Conservation (phyloP, 1,284 basidiomycete genomes). For the Melampsora americana region DNA sequence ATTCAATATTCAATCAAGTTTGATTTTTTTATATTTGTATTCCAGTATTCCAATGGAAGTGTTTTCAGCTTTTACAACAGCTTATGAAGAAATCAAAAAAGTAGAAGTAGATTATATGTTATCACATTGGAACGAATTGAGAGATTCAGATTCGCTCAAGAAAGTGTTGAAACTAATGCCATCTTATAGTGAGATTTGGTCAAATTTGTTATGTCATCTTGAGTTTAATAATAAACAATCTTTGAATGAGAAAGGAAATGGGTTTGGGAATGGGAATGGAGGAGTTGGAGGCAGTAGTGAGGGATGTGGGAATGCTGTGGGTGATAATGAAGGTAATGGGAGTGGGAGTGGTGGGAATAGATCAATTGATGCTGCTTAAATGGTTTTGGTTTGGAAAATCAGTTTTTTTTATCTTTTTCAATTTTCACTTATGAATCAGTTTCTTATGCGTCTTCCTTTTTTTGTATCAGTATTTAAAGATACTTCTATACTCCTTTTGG, state of each 20-base stretch:
- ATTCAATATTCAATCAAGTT: neutral
- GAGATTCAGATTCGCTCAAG: conserved; percentile 25
- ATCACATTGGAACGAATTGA: conserved; percentile 46
- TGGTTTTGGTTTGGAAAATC: neutral
- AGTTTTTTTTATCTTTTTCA: neutral
- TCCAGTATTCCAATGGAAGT: conserved; percentile 49
- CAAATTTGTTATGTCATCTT: conserved; percentile 15
- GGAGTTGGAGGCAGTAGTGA: neutral
- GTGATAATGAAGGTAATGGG: neutral
- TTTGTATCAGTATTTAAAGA: too few relatives aligned
- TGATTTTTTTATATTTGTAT: neutral
- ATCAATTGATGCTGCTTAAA: conserved; percentile 6
- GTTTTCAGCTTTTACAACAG: conserved; percentile 47
- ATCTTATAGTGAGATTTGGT: conserved; percentile 36
- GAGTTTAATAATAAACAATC: conserved; percentile 10
- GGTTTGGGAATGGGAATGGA: neutral
- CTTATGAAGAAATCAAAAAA: conserved; percentile 48
- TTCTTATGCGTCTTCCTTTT: too few relatives aligned
- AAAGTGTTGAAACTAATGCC: conserved; percentile 28
- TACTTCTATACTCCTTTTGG: too few relatives aligned
- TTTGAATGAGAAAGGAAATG: too few relatives aligned
- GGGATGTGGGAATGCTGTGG: neutral
- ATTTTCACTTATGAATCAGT: too few relatives aligned
- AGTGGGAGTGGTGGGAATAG: neutral
- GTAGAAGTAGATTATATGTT: conserved; percentile 48